Base-by-base conservation (phyloP, 371 early-diverging fungal genomes). In the Caulochytrium protostelioides region DNA sequence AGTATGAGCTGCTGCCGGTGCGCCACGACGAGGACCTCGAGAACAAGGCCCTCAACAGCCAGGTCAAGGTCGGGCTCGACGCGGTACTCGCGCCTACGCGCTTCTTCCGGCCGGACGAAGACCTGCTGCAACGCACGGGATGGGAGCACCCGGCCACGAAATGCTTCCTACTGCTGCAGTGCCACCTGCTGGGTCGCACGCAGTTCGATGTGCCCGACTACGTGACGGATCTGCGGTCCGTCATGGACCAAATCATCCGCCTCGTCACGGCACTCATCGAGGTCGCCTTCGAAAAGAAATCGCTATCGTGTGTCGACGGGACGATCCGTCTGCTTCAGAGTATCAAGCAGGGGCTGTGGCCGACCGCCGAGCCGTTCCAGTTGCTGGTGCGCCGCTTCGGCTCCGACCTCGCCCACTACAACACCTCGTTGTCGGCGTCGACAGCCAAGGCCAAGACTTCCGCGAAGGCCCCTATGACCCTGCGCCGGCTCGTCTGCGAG, bases 191-290 rank as follows among this genome's bases (percentile, higher is more conserved):
- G 18, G 59, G 85, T 6, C 47, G 66, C 6, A 55, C 52, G 20
- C 37, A 75, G 17, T 77, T 87, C 3, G 73, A 80, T 10, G 68
- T 76, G 32, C 31, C 58, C 9, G 95, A 95, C 53, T 92, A 83
- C 44, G 62, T 68, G 22, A 87, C 90, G 0, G 95, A 95, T 48
- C 76, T 77, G 6, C 69, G 76, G n/a, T 75, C 83, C 0, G 83
- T 94, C 2, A 52, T 94, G 21, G 92, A 91, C 47, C 83, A 81
- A 37, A 62, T 81, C 8, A 74, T 87, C 35, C 83, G 95, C 50
- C 71, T 91, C 33, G 59, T 73, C 37, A 71, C 83, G 62, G 87
- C 94, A 5, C 81, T 89, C 83, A 69, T 87, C 29, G 90, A 89
- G 42, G 69, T 85, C 0, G 59, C 76, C 0, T 78, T 76, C n/a